A percentile compares a stretch with the other conserved stretches of the same genome.
phyloP scores from a whole-genome alignment of 306 rosid species.

The Quercus ilex region DNA sequence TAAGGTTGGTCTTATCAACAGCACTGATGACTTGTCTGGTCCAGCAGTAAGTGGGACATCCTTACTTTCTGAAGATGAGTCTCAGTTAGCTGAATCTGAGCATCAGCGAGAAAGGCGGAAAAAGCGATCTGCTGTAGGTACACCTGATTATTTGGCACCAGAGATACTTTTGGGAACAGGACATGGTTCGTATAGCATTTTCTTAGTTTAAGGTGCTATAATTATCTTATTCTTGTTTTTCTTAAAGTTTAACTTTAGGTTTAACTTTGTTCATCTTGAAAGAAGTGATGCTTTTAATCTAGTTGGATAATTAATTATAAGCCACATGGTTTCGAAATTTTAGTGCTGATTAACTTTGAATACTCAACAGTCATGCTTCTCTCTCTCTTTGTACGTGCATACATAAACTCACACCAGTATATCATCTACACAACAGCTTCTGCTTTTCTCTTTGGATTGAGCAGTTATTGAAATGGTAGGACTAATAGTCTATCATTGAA shows the following conservation, averaged over 20 bases:
- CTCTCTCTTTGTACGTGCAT: background rate
- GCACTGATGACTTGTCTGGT: conserved; percentile 97
- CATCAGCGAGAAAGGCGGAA: conserved; percentile 80
- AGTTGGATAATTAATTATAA: background rate
- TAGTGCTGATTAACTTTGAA: background rate
- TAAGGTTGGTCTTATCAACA: conserved; percentile 98
- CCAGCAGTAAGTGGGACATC: conserved; percentile 85
- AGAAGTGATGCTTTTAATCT: conserved; percentile 2
- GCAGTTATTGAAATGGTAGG: conserved; percentile 5
- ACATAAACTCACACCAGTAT: background rate
- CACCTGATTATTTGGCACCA: conserved; percentile 99
- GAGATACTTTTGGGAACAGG: conserved; percentile 99
- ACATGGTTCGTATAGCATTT: conserved; percentile 84
- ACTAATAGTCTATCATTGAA: conserved; percentile 1
- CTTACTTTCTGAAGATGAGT: conserved; percentile 74
- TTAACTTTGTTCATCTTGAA: conserved; percentile 19
- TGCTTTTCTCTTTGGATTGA: background rate
- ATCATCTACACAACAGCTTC: background rate
- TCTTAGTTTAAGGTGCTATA: conserved; percentile 53
- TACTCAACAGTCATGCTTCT: background rate
- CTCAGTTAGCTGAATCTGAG: conserved; percentile 55
- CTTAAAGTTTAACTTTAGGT: conserved; percentile 5
- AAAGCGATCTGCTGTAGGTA: conserved; percentile 97
- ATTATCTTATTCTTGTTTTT: conserved; percentile 29
- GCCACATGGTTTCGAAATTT: background rate